Conservation (phyloP, 192 early-diverging fungal species). For the Nowakowskiella sp. region DNA sequence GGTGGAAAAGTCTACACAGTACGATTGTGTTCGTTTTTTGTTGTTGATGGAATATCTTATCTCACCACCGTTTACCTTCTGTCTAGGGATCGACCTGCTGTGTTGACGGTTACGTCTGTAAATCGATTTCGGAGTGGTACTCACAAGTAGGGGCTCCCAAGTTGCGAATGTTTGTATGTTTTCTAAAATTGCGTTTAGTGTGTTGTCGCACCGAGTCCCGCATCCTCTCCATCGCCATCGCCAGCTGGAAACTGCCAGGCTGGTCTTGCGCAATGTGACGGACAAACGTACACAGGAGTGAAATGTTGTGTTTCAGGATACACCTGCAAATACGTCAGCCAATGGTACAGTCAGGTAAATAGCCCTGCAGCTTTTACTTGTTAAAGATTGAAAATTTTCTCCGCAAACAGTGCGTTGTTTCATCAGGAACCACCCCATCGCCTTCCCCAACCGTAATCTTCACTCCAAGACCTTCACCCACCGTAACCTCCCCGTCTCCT, state of each 20-base stretch:
- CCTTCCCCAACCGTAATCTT: neutral
- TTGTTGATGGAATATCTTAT: neutral
- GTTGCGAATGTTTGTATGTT: too few species aligned
- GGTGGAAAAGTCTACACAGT: neutral
- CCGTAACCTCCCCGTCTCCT: neutral
- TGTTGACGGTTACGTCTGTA: too few species aligned
- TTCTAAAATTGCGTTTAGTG: too few species aligned
- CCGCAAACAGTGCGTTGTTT: neutral
- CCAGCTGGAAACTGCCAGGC: conserved; percentile 6
- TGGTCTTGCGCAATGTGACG: conserved; percentile 26
- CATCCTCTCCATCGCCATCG: too few species aligned
- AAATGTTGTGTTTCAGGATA: neutral
- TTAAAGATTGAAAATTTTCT: too few species aligned
- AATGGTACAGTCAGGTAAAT: neutral
- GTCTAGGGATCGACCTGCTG: too few species aligned
- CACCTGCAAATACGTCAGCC: neutral
- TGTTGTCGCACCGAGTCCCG: too few species aligned
- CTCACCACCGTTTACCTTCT: neutral
- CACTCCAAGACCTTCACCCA: neutral
- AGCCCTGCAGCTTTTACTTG: neutral
- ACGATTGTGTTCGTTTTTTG: neutral
- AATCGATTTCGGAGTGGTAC: too few species aligned
- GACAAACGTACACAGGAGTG: conserved; percentile 23
- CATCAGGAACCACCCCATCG: neutral
- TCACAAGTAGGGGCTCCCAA: too few species aligned